phyloP scores from a whole-genome alignment of 2,329 filamentous ascomycete species.

The Fusarium bulbicola region DNA sequence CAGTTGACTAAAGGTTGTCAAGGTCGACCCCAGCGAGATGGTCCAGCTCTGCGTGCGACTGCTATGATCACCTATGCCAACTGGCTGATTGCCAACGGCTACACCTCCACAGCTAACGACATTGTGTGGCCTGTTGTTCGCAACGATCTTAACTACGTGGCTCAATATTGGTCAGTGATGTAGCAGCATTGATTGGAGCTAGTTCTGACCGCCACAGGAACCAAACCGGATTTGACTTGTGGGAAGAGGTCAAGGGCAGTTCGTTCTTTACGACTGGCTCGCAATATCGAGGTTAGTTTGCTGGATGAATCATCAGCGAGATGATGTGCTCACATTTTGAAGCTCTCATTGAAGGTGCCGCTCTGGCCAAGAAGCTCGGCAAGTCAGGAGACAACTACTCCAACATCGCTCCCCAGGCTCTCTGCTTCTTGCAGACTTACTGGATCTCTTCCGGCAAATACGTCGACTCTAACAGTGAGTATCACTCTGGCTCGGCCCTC shows the following conservation, averaged over 20 bases:
- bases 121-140: conserved; percentile 77
- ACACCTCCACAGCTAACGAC: conserved; percentile 62
- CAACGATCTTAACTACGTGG: conserved; percentile 80
- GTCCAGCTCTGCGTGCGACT: conserved; percentile 78
- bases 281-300: conserved; percentile 68
- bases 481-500: too few species aligned
- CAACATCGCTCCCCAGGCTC: conserved; percentile 72
- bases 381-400: conserved; percentile 68
- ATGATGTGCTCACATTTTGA: background rate
- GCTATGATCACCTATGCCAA: conserved; percentile 77
- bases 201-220: conserved; percentile 51
- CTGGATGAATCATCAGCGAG: background rate
- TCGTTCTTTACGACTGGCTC: conserved; percentile 82
- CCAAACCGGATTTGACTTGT: conserved; percentile 75
- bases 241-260: conserved; percentile 81
- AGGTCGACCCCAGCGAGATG: conserved; percentile 80
- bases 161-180: conserved; percentile 69
- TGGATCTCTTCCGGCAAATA: conserved; percentile 71
- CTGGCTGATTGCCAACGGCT: conserved; percentile 74
- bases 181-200: background rate
- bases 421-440: conserved; percentile 79
- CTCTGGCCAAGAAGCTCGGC: conserved; percentile 71
- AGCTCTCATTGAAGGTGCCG: conserved; percentile 72
- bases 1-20: conserved; percentile 6
- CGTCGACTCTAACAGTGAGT: conserved; percentile 71